These are phyloP conservation scores for Plasmodium coatneyi DNA, from an alignment of 169 alveolate genomes.

Conservation along the genomic window DNA sequence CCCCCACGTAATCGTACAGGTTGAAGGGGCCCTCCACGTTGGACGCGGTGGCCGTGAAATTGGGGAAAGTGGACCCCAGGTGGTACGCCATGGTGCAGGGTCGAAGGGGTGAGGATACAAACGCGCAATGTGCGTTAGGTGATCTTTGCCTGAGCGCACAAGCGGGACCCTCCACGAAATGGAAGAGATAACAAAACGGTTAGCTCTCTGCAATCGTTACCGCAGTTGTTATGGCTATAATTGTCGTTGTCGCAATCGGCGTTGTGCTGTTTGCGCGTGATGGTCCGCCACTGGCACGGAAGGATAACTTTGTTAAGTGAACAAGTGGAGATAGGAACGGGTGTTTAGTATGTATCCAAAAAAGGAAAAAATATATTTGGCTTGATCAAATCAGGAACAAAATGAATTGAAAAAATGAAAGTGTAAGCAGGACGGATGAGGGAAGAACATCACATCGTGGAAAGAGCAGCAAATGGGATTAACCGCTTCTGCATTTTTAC, in stretches of 20 bases:
- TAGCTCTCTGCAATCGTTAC: background rate
- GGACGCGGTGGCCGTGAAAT: constrained; percentile 53
- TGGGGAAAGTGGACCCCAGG: constrained; percentile 44
- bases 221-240: too few species aligned
- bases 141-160: too few species aligned
- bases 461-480: background rate
- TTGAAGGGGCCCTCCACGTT: constrained; percentile 36
- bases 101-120: background rate
- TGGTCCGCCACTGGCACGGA: background rate
- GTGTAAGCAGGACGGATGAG: background rate
- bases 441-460: background rate
- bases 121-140: too few species aligned
- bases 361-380: background rate
- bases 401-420: background rate
- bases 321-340: background rate
- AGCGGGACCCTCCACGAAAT: background rate
- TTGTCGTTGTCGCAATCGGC: too few species aligned
- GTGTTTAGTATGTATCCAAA: background rate
- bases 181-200: background rate
- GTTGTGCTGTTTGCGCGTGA: background rate
- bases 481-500: background rate
- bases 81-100: constrained; percentile 22
- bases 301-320: background rate
- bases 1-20: constrained; percentile 17
- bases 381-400: background rate